Percentiles rank a stretch among this genome's conserved stretches.
These are phyloP conservation scores for Nemania sp. DNA, from an alignment of 2,329 filamentous ascomycete genomes.

Conservation along the genomic window DNA sequence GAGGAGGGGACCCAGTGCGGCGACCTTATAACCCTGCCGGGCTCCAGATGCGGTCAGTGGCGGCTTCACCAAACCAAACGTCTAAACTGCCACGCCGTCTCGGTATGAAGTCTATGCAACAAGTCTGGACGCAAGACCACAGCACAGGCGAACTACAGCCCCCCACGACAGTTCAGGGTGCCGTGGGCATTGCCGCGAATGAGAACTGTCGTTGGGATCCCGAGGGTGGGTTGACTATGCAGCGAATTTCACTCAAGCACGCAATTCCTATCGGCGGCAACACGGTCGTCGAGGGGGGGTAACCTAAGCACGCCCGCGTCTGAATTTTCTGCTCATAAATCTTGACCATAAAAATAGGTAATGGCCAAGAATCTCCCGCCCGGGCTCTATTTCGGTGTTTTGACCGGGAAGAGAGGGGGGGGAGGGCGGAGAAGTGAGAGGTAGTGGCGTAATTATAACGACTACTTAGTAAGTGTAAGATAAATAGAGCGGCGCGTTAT, in stretches of 20 bases:
- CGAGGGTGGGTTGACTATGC: conserved; percentile 17
- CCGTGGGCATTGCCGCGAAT: conserved; percentile 26
- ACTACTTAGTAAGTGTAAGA: too few species aligned
- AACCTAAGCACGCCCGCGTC: not conserved
- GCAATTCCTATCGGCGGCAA: conserved; percentile 31
- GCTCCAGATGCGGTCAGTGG: not conserved
- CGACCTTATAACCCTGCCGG: conserved; percentile 10
- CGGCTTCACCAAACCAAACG: not conserved
- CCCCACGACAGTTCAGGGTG: conserved; percentile 25
- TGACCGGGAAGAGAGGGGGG: too few species aligned
- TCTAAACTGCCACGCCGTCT: not conserved
- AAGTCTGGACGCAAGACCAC: conserved; percentile 8
- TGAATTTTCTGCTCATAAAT: conserved; percentile 5
- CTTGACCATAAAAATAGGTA: conserved; percentile 15
- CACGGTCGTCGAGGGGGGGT: conserved; percentile 12
- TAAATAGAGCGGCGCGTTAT: too few species aligned
- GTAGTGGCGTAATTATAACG: too few species aligned
- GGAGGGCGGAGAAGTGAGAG: too few species aligned
- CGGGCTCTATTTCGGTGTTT: not conserved
- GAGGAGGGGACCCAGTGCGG: conserved; percentile 1
- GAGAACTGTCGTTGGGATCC: not conserved
- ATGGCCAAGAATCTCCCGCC: not conserved
- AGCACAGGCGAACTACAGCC: not conserved
- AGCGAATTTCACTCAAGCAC: conserved; percentile 29
- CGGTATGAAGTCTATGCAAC: not conserved